Evolutionary conservation across 768 basidiomycete genomes (phyloP).

Genomic region (Lentinula lateritia): DNA sequence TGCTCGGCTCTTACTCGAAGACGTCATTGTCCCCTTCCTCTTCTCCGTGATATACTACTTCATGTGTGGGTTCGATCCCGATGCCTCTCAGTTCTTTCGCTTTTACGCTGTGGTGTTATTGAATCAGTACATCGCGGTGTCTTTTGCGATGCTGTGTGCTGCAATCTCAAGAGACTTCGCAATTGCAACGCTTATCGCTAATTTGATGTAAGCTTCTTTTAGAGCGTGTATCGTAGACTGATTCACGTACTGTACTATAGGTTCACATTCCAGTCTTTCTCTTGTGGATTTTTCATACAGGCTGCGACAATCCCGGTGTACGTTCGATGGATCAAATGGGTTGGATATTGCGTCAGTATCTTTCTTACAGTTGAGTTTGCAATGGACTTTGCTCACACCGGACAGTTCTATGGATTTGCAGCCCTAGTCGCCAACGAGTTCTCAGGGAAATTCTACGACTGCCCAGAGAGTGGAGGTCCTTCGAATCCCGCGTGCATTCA

Average conservation of each 20-base stretch:
- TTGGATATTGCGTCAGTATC: slow-evolving; percentile 37
- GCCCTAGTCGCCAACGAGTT: slow-evolving; percentile 8
- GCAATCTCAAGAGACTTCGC: slow-evolving; percentile 43
- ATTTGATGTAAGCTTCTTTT: slow-evolving; percentile 35
- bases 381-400: neutral
- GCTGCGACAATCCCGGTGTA: slow-evolving; percentile 56
- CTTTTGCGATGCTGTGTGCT: slow-evolving; percentile 24
- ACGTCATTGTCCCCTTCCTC: slow-evolving; percentile 9
- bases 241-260: neutral
- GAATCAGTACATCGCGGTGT: slow-evolving; percentile 51
- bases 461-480: slow-evolving; percentile 3
- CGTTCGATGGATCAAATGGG: slow-evolving; percentile 65
- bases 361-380: neutral
- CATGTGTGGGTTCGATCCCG: slow-evolving; percentile 62
- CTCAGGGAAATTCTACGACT: slow-evolving; percentile 6
- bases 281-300: slow-evolving; percentile 63
- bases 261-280: slow-evolving; percentile 48
- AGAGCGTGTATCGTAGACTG: slow-evolving; percentile 31
- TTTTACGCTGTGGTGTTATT: slow-evolving; percentile 61
- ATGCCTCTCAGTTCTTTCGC: slow-evolving; percentile 63
- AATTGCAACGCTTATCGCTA: slow-evolving; percentile 59
- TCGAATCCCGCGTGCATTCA: slow-evolving; percentile 4
- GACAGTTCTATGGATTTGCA: slow-evolving; percentile 9
- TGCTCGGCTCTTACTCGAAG: slow-evolving; percentile 7
- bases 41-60: slow-evolving; percentile 31